These are phyloP conservation scores for Aspergillus sclerotioniger DNA, from an alignment of 495 filamentous ascomycete species.

Conservation along the genomic window DNA sequence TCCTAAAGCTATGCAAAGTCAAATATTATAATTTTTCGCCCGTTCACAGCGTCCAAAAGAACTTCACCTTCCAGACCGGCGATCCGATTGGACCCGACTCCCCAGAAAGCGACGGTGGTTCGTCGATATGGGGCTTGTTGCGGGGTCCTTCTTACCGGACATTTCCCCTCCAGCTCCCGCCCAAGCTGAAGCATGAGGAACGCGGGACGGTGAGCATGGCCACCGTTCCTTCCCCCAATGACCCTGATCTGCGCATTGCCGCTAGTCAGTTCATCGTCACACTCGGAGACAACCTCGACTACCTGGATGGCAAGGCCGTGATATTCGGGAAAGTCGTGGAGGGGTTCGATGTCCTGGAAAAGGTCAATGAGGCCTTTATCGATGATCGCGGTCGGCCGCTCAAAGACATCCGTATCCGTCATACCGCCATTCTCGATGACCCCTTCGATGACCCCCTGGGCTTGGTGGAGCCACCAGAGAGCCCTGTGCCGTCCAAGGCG, in stretches of 20 bases:
- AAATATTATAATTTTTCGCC: conserved; percentile 99
- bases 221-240: conserved; percentile 68
- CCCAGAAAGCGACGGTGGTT: conserved; percentile 81
- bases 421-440: conserved; percentile 87
- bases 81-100: conserved; percentile 86
- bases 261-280: conserved; percentile 92
- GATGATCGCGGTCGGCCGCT: conserved; percentile 81
- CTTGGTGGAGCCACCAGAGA: conserved; percentile 70
- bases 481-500: conserved; percentile 77
- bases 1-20: conserved; percentile 94
- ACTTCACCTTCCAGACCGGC: conserved; percentile 93
- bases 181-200: conserved; percentile 80
- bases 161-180: conserved; percentile 80
- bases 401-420: conserved; percentile 88
- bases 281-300: conserved; percentile 80
- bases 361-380: conserved; percentile 85
- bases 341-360: conserved; percentile 87
- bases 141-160: conserved; percentile 69
- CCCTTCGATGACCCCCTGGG: conserved; percentile 78
- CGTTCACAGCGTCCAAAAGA: conserved; percentile 80
- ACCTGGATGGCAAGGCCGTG: conserved; percentile 85
- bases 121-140: conserved; percentile 84
- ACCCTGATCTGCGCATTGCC: conserved; percentile 77
- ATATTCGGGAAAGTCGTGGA: conserved; percentile 94
- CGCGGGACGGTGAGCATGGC: conserved; percentile 94